Evolutionary conservation across 1,139 yeast genomes (phyloP).

Genomic region (Blastobotrys elegans): DNA sequence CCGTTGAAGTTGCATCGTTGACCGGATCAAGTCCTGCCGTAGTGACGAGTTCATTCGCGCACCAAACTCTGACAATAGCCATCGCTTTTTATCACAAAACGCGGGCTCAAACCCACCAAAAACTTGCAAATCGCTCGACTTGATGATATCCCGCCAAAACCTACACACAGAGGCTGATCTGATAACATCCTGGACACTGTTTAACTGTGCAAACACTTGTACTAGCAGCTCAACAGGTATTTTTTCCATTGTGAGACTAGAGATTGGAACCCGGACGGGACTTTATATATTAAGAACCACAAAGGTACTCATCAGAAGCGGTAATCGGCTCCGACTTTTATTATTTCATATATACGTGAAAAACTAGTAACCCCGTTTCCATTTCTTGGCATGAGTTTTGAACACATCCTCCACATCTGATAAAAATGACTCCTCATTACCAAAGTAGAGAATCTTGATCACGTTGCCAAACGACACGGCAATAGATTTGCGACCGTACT

Average conservation of each 20-base stretch:
- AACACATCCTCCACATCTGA: conserved; percentile 14
- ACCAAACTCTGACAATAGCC: not conserved
- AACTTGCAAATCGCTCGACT: not conserved
- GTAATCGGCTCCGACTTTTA: not conserved
- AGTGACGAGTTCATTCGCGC: not conserved
- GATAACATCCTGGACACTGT: not conserved
- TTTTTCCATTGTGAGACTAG: not conserved
- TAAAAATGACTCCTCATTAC: conserved; percentile 44
- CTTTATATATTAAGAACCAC: not conserved
- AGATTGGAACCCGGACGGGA: not conserved
- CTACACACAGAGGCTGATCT: not conserved
- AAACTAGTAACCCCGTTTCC: conserved; percentile 4
- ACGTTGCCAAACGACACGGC: conserved; percentile 69
- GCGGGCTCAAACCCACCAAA: too few relatives aligned
- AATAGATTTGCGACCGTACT: conserved; percentile 74
- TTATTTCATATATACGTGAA: not conserved
- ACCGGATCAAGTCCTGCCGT: not conserved
- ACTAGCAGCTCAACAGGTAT: conserved; percentile 1
- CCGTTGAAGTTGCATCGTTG: not conserved
- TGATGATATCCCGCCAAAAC: conserved; percentile 1
- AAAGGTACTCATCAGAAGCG: not conserved
- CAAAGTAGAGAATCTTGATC: conserved; percentile 67
- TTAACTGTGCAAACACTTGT: not conserved
- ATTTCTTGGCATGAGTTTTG: not conserved
- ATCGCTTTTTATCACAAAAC: not conserved